phyloP scores from a whole-genome alignment of 805 yeast species.

The Wickerhamomyces bovis region DNA sequence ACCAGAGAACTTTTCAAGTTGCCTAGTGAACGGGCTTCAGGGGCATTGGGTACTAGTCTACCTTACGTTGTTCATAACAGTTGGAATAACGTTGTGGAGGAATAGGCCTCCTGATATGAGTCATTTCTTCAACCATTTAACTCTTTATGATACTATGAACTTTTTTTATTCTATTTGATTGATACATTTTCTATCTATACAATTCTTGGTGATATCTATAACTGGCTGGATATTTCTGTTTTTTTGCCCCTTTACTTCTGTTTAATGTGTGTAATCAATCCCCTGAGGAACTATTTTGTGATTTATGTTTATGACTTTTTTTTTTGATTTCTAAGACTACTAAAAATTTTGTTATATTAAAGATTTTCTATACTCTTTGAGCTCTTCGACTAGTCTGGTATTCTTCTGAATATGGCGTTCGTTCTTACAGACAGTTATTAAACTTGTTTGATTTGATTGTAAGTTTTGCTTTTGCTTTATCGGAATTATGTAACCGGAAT shows the following conservation, averaged over 20 bases:
- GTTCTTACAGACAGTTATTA: too few species aligned
- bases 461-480: not conserved
- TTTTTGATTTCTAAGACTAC: not conserved
- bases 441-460: not conserved
- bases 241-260: not conserved
- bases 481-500: too few species aligned
- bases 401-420: not conserved
- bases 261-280: not conserved
- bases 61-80: slow-evolving; percentile 46
- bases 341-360: not conserved
- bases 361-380: not conserved
- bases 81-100: slow-evolving; percentile 36
- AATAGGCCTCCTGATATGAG: slow-evolving; percentile 2
- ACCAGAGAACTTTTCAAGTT: slow-evolving; percentile 49
- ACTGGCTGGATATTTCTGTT: not conserved
- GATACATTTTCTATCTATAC: not conserved
- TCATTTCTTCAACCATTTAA: not conserved
- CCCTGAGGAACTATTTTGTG: too few species aligned
- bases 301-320: not conserved
- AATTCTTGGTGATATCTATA: too few species aligned
- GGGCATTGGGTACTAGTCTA: slow-evolving; percentile 40
- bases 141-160: not conserved
- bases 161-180: not conserved
- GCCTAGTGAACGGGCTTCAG: slow-evolving; percentile 39
- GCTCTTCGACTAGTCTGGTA: not conserved